Evolutionary conservation across 768 basidiomycete species (phyloP), one percentile per base, ranked within the genome.

Genomic region (Pholiota microspora): DNA sequence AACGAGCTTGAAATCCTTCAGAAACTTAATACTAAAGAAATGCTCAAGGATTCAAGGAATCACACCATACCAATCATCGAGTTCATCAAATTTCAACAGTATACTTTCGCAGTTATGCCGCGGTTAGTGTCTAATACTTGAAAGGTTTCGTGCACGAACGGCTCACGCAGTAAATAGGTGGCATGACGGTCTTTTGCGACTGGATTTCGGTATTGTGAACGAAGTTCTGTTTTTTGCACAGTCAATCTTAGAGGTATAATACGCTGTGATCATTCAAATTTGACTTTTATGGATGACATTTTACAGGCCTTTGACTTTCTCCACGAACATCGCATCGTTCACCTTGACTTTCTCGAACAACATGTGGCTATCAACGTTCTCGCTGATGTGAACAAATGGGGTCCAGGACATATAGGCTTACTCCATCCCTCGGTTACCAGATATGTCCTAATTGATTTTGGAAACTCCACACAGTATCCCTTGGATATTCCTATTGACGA

Each of bases 391-490:
- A 2, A 45, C 10, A 21, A 16, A 31, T 21, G 51, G 47, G 53
- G 28, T 35, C 8, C 36, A n/a, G 40, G 27, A 35, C n/a, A n/a
- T n/a, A n/a, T n/a, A n/a, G 52, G 49, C 2, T 16, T 51, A n/a
- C 45, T 49, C 7, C 7, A 54, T 1, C 45, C 45, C 13, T 28
- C 15, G 1, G 28, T 18, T 2, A 49, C 51, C 8, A 12, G 25
- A 21, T 63, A 59, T 38, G 60, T 50, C 8, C 45, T 53, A 15
- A 45, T 57, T 16, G 62, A 63, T 45, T 63, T 61, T 27, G 62
- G 56, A 9, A 9, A 46, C 4, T 61, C 57, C 8, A 12, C 49
- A 1, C 54, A 32, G 2, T 58, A 61, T 44, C 59, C 62, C 1
- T 9, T 2, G 10, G 53, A 59, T 23, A 13, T 53, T 15, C 13